These are phyloP conservation scores for Alternaria gansuensis DNA, from an alignment of 2,329 filamentous ascomycete species.

Conservation along the genomic window DNA sequence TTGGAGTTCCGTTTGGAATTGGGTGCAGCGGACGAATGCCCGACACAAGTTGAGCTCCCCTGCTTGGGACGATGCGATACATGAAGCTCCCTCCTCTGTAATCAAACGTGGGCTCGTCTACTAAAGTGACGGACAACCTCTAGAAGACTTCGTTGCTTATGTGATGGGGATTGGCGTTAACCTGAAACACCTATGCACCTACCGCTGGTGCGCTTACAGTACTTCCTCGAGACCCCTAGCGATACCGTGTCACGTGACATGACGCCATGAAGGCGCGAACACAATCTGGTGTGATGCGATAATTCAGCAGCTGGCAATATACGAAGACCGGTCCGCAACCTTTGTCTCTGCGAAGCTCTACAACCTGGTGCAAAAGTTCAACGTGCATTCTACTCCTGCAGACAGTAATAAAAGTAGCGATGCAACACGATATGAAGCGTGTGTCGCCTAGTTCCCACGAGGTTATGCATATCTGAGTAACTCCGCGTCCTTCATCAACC, in stretches of 20 bases:
- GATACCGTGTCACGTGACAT: background rate
- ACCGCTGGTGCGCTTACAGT: too few relatives aligned
- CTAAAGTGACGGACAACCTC: too few relatives aligned
- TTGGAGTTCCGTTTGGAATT: background rate
- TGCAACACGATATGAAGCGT: background rate
- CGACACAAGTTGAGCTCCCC: background rate
- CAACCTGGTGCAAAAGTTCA: background rate
- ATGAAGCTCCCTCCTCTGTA: background rate
- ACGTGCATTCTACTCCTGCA: background rate
- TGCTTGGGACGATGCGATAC: background rate
- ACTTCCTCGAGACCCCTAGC: too few relatives aligned
- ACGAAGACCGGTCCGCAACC: background rate
- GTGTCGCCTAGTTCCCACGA: constrained; percentile 6
- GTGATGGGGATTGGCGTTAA: too few relatives aligned
- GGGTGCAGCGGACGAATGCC: background rate
- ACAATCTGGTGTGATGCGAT: background rate
- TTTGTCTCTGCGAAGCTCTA: background rate
- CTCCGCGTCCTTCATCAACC: constrained; percentile 28
- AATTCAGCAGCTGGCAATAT: background rate
- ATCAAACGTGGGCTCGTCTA: background rate
- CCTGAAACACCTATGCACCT: too few relatives aligned
- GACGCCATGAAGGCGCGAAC: background rate
- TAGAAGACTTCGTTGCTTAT: too few relatives aligned
- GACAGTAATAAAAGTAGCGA: background rate
- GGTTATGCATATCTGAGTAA: constrained; percentile 11